Conservation (phyloP, 192 early-diverging fungal genomes). For the Physocladia obscura region DNA sequence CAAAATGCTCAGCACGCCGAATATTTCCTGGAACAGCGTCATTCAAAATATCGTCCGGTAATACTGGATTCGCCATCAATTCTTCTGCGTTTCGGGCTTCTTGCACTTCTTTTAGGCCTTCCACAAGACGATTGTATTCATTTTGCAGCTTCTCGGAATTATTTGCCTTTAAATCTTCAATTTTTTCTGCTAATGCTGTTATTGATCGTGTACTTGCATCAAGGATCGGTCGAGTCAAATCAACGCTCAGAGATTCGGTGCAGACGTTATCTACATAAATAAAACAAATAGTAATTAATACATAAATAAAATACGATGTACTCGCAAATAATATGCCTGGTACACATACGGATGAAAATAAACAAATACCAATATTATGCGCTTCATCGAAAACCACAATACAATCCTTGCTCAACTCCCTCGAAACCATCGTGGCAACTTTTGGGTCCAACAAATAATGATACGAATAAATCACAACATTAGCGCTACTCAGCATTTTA, state of each 20-base stretch:
- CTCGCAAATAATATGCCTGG: too few relatives aligned
- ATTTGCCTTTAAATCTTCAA: slow-evolving; percentile 80
- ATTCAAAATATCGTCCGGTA: slow-evolving; percentile 88
- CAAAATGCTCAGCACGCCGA: slow-evolving; percentile 96
- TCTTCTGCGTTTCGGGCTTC: slow-evolving; percentile 78
- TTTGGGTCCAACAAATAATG: slow-evolving; percentile 99
- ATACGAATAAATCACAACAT: slow-evolving; percentile 97
- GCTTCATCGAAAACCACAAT: slow-evolving; percentile 99
- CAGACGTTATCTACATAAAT: slow-evolving; percentile 85
- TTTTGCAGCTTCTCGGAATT: slow-evolving; percentile 85
- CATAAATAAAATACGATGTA: neutral
- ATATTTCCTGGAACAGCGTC: slow-evolving; percentile 98
- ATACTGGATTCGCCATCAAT: slow-evolving; percentile 88
- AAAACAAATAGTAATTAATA: neutral
- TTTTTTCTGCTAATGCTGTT: slow-evolving; percentile 62
- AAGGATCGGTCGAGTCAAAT: slow-evolving; percentile 85
- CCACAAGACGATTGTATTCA: slow-evolving; percentile 89
- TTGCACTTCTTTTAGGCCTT: slow-evolving; percentile 77
- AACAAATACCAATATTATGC: slow-evolving; percentile 97
- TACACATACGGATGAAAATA: neutral
- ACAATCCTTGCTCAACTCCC: slow-evolving; percentile 87
- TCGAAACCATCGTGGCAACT: slow-evolving; percentile 95
- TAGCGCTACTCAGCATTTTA: slow-evolving; percentile 80
- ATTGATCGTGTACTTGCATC: slow-evolving; percentile 86
- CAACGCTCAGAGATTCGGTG: slow-evolving; percentile 94